phyloP scores from a whole-genome alignment of 2,329 filamentous ascomycete species.

The Xylariaceae sp. region DNA sequence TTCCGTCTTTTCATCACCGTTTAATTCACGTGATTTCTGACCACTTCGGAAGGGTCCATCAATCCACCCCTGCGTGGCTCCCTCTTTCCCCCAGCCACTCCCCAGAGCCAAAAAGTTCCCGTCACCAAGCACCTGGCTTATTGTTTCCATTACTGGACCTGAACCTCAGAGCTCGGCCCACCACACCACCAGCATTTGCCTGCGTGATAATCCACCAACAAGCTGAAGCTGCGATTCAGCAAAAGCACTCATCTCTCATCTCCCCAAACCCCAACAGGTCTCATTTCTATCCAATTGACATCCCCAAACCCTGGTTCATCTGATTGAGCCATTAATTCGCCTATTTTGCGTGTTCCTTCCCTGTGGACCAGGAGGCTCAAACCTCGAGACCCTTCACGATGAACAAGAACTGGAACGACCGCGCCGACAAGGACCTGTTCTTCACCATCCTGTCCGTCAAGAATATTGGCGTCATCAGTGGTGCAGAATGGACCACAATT shows the following conservation, averaged over 20 bases:
- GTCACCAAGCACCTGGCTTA: no score
- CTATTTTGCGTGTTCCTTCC: conserved; percentile 1
- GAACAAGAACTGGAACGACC: conserved; percentile 59
- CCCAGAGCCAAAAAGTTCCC: no score
- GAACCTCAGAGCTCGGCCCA: conserved; percentile 15
- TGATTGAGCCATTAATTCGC: conserved; percentile 8
- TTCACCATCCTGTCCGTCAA: conserved; percentile 60
- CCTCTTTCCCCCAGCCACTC: no score
- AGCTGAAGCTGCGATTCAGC: conserved; percentile 22
- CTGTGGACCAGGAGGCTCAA: no score
- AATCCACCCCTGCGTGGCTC: no score
- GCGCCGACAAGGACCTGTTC: conserved; percentile 60
- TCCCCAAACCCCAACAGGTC: conserved; percentile 30
- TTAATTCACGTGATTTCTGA: no score
- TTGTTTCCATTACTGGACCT: no score
- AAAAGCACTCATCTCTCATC: no score
- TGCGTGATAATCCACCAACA: conserved; percentile 23
- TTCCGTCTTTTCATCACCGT: no score
- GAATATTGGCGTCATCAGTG: conserved; percentile 61
- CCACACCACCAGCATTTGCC: conserved; percentile 15
- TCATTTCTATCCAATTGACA: no score
- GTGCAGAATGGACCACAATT: conserved; percentile 58
- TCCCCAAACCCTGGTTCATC: conserved; percentile 9
- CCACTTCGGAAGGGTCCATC: no score
- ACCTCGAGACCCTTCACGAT: no score